These are phyloP conservation scores for Nowakowskiella sp. DNA, from an alignment of 192 early-diverging fungal genomes.

Conservation along the genomic window DNA sequence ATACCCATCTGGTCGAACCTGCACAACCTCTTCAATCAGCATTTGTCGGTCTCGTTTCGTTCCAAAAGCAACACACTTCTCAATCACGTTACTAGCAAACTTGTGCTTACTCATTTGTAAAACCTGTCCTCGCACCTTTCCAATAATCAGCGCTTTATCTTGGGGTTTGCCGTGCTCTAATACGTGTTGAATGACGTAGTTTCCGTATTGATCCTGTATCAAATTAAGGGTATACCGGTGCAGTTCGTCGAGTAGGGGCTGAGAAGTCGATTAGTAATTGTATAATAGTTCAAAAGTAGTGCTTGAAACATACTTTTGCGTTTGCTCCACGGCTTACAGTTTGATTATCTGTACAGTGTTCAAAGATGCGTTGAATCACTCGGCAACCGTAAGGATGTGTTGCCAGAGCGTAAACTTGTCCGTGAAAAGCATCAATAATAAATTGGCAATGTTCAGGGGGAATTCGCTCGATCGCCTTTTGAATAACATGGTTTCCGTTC, in stretches of 20 bases:
- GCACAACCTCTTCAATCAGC: conserved; percentile 89
- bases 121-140: conserved; percentile 86
- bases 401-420: conserved; percentile 89
- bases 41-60: conserved; percentile 74
- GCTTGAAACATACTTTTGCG: conserved; percentile 8
- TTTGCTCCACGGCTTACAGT: conserved; percentile 31
- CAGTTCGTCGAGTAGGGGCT: conserved; percentile 86
- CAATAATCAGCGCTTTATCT: conserved; percentile 82
- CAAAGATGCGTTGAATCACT: conserved; percentile 99
- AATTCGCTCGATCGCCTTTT: conserved; percentile 97
- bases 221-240: conserved; percentile 85
- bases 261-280: conserved; percentile 23
- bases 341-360: conserved; percentile 90
- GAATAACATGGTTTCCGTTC: conserved; percentile 99
- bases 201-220: conserved; percentile 98
- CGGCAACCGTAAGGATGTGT: conserved; percentile 98
- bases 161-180: conserved; percentile 83
- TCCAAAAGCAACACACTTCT: conserved; percentile 95
- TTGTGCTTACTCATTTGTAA: conserved; percentile 94
- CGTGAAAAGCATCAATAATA: conserved; percentile 95
- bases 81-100: conserved; percentile 98
- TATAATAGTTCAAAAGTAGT: neutral
- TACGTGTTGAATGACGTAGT: conserved; percentile 99
- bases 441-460: conserved; percentile 88
- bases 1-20: conserved; percentile 74